Conservation (phyloP, 495 filamentous ascomycete genomes). For the Cetradonia linearis region DNA sequence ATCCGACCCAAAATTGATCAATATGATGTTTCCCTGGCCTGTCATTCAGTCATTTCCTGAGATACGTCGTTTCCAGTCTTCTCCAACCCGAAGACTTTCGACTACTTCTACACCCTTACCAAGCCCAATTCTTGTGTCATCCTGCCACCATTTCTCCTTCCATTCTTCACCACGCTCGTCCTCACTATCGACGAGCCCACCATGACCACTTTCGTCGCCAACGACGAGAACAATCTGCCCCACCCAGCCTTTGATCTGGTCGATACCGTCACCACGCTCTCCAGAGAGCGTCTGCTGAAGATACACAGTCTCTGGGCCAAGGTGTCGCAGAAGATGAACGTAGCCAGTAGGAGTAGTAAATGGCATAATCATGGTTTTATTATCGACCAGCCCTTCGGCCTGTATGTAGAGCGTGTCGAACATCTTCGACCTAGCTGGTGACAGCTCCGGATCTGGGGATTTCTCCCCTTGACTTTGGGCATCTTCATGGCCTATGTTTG, state of each 20-base stretch:
- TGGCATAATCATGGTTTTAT: constrained; percentile 74
- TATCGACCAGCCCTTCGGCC: constrained; percentile 65
- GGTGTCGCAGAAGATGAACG: constrained; percentile 71
- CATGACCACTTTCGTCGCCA: constrained; percentile 71
- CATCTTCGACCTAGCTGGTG: constrained; percentile 33
- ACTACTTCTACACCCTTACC: constrained; percentile 82
- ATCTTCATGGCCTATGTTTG: constrained; percentile 71
- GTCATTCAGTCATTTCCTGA: constrained; percentile 53
- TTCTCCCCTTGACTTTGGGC: constrained; percentile 57
- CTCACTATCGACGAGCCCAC: constrained; percentile 82
- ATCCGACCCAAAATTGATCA: neutral
- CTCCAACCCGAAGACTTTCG: constrained; percentile 62
- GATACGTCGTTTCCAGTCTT: constrained; percentile 74
- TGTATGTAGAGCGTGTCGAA: constrained; percentile 70
- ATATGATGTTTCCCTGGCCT: neutral
- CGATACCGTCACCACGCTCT: constrained; percentile 55
- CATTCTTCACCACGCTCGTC: constrained; percentile 59
- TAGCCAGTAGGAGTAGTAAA: constrained; percentile 71
- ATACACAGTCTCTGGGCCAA: constrained; percentile 74
- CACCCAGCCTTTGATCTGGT: constrained; percentile 72
- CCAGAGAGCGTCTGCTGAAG: constrained; percentile 71
- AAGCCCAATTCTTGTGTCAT: constrained; percentile 66
- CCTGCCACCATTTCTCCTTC: constrained; percentile 69
- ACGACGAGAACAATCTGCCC: constrained; percentile 76
- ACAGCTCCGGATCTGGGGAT: constrained; percentile 34